These are phyloP conservation scores for Pythium rishiriense DNA, from an alignment of 352 stramenopile genomes.

Conservation along the genomic window DNA sequence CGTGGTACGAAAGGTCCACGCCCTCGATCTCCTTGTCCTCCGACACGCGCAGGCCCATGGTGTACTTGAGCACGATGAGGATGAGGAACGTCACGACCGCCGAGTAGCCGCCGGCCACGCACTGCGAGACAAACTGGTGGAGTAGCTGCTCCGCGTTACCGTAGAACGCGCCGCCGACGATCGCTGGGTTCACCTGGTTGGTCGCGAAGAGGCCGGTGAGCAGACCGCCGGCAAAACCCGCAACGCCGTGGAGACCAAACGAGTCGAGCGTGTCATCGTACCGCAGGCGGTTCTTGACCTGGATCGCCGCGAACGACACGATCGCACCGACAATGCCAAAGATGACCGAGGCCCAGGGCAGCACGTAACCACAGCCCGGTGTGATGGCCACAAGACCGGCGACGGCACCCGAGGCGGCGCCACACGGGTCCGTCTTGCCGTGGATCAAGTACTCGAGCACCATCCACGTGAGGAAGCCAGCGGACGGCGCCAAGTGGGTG, in stretches of 20 bases:
- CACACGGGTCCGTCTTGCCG: constrained; percentile 65
- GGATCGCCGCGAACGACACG: constrained; percentile 52
- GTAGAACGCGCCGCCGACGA: constrained; percentile 56
- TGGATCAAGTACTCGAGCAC: constrained; percentile 49
- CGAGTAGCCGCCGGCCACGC: constrained; percentile 64
- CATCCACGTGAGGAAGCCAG: constrained; percentile 74
- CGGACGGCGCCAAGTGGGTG: constrained; percentile 62
- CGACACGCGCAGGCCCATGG: constrained; percentile 67
- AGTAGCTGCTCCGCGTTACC: constrained; percentile 44
- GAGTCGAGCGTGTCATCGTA: constrained; percentile 85
- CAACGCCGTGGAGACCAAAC: constrained; percentile 74
- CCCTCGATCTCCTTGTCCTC: constrained; percentile 79
- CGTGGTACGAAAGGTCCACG: constrained; percentile 80
- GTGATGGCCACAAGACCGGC: constrained; percentile 72
- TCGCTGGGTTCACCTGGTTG: constrained; percentile 52
- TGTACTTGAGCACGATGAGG: constrained; percentile 68
- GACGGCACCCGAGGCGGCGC: constrained; percentile 58
- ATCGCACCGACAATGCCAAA: constrained; percentile 67
- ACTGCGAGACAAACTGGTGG: constrained; percentile 58
- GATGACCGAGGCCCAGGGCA: constrained; percentile 65
- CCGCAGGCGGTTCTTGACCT: constrained; percentile 63
- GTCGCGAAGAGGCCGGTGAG: constrained; percentile 75
- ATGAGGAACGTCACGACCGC: constrained; percentile 71
- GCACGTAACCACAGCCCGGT: constrained; percentile 68
- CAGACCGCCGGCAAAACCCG: constrained; percentile 59